These are phyloP conservation scores for Barnettozyma vustinii DNA, from an alignment of 805 yeast species.

Conservation along the genomic window DNA sequence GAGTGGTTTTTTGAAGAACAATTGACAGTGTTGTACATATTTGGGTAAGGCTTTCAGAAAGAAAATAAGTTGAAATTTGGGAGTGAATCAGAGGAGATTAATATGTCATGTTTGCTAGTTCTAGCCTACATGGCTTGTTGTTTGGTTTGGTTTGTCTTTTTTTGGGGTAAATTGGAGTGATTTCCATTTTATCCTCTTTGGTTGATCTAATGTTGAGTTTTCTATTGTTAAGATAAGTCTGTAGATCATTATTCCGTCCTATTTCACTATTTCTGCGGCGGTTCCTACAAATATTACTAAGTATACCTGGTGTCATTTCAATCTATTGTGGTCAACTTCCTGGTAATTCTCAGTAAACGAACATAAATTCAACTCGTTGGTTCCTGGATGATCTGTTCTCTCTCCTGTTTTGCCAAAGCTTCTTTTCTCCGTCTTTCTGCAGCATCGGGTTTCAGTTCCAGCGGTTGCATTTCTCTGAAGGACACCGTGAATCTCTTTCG, in stretches of 20 bases:
- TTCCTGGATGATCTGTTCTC: constrained; percentile 14
- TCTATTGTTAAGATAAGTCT: constrained; percentile 5
- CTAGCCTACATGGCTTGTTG: neutral
- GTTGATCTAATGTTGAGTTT: constrained; percentile 8
- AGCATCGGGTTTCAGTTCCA: constrained; percentile 34
- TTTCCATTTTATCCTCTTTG: constrained; percentile 5
- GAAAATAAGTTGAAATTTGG: neutral
- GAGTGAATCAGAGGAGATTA: neutral
- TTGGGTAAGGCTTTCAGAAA: neutral
- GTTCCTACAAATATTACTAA: too few relatives aligned
- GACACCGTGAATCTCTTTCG: constrained; percentile 30
- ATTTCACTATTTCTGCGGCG: too few relatives aligned
- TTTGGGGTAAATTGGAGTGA: constrained; percentile 4
- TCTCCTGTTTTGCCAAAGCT: constrained; percentile 2
- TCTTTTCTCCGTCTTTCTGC: constrained; percentile 7
- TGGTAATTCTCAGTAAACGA: too few relatives aligned
- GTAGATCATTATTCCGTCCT: neutral
- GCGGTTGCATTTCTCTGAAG: constrained; percentile 32
- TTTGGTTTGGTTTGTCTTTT: constrained; percentile 1
- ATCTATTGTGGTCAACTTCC: too few relatives aligned
- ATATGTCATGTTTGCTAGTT: neutral
- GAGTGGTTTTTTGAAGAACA: constrained; percentile 2
- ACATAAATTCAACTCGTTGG: constrained; percentile 11
- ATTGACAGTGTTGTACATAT: constrained; percentile 2
- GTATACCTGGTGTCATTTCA: neutral